Evolutionary conservation across 768 basidiomycete genomes (phyloP).

Genomic region (Termitomyces sp.): DNA sequence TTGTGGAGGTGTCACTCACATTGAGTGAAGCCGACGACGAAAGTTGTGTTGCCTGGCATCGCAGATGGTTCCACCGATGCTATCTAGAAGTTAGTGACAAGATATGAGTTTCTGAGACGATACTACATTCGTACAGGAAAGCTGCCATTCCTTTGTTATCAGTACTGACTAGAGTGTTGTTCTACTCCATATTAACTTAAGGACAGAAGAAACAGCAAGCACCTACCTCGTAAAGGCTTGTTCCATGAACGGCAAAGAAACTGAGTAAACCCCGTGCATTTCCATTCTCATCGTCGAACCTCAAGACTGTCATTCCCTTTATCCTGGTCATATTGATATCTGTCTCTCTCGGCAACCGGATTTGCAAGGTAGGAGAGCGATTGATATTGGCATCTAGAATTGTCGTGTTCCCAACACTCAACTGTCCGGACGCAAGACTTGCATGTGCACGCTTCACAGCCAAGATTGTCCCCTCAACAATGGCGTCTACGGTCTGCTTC

Average conservation of each 20-base stretch:
- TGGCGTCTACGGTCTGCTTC: conserved; percentile 65
- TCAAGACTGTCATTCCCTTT: conserved; percentile 67
- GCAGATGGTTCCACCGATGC: conserved; percentile 59
- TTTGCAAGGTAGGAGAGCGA: conserved; percentile 73
- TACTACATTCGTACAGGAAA: conserved; percentile 67
- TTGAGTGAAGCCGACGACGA: conserved; percentile 75
- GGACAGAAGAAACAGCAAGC: not conserved
- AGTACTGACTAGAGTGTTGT: conserved; percentile 75
- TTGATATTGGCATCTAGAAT: conserved; percentile 69
- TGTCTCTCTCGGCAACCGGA: conserved; percentile 62
- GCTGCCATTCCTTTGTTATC: conserved; percentile 91
- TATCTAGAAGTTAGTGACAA: conserved; percentile 21
- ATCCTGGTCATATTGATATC: conserved; percentile 69
- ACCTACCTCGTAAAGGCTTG: conserved; percentile 69
- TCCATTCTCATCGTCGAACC: conserved; percentile 58
- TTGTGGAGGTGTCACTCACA: conserved; percentile 46
- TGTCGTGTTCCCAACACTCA: conserved; percentile 70
- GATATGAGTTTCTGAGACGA: not conserved
- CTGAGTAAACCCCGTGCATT: conserved; percentile 63
- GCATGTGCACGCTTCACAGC: conserved; percentile 68
- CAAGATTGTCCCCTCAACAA: conserved; percentile 62
- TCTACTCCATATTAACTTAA: conserved; percentile 36
- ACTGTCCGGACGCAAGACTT: conserved; percentile 53
- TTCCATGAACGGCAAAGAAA: conserved; percentile 79
- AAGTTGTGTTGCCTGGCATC: conserved; percentile 66